Evolutionary conservation across 139 green algal species (phyloP), one percentile per base, ranked within the genome.

Genomic region (Chlamydomonas schloesseri): DNA sequence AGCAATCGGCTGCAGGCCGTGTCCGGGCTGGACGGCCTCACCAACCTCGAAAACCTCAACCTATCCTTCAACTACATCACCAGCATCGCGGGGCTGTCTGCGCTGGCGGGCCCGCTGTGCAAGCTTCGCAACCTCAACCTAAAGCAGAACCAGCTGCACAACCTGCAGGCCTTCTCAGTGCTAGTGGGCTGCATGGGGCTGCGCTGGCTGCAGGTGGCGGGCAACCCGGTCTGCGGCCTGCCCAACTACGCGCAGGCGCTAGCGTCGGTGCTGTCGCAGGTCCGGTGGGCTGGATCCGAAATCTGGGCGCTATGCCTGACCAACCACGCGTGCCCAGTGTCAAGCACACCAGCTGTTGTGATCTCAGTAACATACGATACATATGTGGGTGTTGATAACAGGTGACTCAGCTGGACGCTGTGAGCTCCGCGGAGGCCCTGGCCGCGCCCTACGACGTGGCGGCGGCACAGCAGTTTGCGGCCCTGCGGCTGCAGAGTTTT

Each of bases 21-120:
- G 3, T 50, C 58, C 17, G 85, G 86, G 4, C 72, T 96, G 26
- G 82, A 90, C 15, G 87, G 84, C 18, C 88, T 96, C 1, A 34
- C 71, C 31, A 83, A 53, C 31, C 88, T 97, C 24, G 82, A 88
- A 33, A 42, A 78, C 11, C 83, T 97, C 29, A 94, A 92, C 67
- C 67, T 96, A 0, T 92, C 93, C 0, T 94, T 96, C 89, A 97
- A 97, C 69, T 83, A 73, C 42, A 81, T 97, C 23, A 88, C 90
- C 24, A 89, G 62, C 58, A 67, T 96, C 28, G 31, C 60, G 3
- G 88, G 90, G 18, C 73, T 94, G 21, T 36, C 71, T 8, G 78
- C 72, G 11, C 81, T 94, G 58, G 83, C 91, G 18, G 89, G 90
- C 53, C 76, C 83, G 8, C 71, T 34, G 21, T 78, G 82, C 81